phyloP scores from a whole-genome alignment of 2,329 filamentous ascomycete species.

The Stagonosporopsis chrysanthemi region DNA sequence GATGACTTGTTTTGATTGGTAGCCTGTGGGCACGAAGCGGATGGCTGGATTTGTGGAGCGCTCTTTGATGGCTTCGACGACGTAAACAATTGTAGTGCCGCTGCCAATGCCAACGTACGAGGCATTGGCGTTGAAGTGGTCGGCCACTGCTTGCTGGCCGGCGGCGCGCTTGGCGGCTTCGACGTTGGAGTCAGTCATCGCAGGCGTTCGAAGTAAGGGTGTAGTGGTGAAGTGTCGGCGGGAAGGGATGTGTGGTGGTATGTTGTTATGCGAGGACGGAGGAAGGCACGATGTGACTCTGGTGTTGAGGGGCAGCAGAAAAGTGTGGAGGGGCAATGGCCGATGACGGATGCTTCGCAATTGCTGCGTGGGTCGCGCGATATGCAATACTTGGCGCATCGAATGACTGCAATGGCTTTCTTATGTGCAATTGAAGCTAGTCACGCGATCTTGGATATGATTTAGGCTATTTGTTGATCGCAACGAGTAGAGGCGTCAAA shows the following conservation, averaged over 20 bases:
- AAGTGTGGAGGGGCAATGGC: constrained; percentile 24
- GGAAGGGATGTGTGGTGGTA: not conserved
- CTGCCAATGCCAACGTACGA: constrained; percentile 80
- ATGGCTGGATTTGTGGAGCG: constrained; percentile 60
- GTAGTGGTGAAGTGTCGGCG: constrained; percentile 19
- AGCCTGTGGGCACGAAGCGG: constrained; percentile 90
- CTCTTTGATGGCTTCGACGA: constrained; percentile 76
- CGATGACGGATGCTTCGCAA: constrained; percentile 41
- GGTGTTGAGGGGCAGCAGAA: constrained; percentile 15
- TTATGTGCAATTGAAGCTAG: constrained; percentile 5
- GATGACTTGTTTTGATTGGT: constrained; percentile 88
- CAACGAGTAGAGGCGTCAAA: constrained; percentile 11
- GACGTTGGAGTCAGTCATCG: constrained; percentile 53
- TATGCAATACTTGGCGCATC: constrained; percentile 10
- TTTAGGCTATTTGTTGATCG: constrained; percentile 16
- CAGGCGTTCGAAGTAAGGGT: constrained; percentile 5
- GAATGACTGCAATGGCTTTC: not conserved
- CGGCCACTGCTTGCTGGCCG: constrained; percentile 74
- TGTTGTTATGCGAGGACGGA: not conserved
- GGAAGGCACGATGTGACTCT: constrained; percentile 8
- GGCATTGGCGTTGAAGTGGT: constrained; percentile 71
- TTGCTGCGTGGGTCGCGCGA: constrained; percentile 25
- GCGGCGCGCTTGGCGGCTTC: constrained; percentile 79
- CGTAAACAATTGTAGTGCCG: constrained; percentile 82
- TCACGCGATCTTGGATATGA: not conserved